A percentile compares a stretch with the other conserved stretches of the same genome.
These are phyloP conservation scores for Batkoa obscura DNA, from an alignment of 371 early-diverging fungal species.

Conservation along the genomic window DNA sequence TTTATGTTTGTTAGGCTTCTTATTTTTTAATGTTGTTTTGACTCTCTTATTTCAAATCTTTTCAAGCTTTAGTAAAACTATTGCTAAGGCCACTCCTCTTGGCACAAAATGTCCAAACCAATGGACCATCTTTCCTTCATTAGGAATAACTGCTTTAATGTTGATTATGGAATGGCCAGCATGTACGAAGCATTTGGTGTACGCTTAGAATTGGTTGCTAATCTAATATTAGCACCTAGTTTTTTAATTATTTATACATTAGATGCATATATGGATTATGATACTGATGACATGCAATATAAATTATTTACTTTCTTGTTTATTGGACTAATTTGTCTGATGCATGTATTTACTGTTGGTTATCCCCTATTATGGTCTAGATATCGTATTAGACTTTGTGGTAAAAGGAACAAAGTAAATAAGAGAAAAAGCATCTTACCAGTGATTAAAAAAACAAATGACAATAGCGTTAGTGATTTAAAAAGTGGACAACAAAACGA, in stretches of 20 bases:
- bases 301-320: background rate
- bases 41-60: background rate
- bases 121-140: background rate
- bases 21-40: background rate
- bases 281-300: background rate
- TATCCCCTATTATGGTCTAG: background rate
- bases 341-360: background rate
- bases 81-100: too few species aligned
- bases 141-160: background rate
- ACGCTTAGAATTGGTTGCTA: background rate
- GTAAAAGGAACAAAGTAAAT: background rate
- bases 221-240: background rate
- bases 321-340: background rate
- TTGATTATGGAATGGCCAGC: background rate
- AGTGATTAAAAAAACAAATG: background rate
- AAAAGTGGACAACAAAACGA: too few species aligned
- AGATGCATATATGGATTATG: background rate
- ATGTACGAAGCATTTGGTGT: background rate
- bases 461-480: background rate
- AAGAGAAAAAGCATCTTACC: too few species aligned
- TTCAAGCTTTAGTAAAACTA: background rate
- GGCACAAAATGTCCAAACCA: background rate
- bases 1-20: background rate
- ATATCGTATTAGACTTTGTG: background rate
- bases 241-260: background rate